Percentiles rank a stretch among this genome's conserved stretches.
phyloP scores from a whole-genome alignment of 2,329 filamentous ascomycete genomes.

The Aureobasidium namibiae region DNA sequence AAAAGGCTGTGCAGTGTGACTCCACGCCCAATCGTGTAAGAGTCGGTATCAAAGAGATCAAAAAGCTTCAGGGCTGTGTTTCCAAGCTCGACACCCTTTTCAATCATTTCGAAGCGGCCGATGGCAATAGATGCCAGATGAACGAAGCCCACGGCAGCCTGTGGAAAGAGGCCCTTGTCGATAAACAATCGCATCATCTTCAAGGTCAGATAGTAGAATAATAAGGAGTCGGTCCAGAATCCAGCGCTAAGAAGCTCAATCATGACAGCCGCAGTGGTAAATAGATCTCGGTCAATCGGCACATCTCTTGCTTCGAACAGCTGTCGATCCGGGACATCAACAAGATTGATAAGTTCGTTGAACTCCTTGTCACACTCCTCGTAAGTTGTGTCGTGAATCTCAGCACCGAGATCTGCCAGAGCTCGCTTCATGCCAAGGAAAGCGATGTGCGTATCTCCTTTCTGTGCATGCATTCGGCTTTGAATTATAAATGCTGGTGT shows the following conservation, averaged over 20 bases:
- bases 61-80: constrained; percentile 56
- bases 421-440: constrained; percentile 64
- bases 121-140: constrained; percentile 60
- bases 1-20: constrained; percentile 63
- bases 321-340: constrained; percentile 30
- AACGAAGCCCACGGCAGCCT: constrained; percentile 60
- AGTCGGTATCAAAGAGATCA: constrained; percentile 51
- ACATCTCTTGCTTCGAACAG: constrained; percentile 35
- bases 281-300: constrained; percentile 43
- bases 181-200: constrained; percentile 61
- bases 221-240: constrained; percentile 63
- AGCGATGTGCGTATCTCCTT: constrained; percentile 61
- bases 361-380: constrained; percentile 74
- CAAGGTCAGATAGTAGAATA: constrained; percentile 65
- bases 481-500: constrained; percentile 77
- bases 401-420: constrained; percentile 59
- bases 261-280: constrained; percentile 60
- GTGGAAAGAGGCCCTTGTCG: constrained; percentile 55
- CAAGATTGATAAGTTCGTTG: constrained; percentile 32
- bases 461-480: constrained; percentile 67
- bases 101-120: constrained; percentile 61
- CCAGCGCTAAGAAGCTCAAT: constrained; percentile 61
- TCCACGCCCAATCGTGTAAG: constrained; percentile 59
- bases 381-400: constrained; percentile 58
- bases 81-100: constrained; percentile 59